Base-by-base conservation (phyloP, 2,329 filamentous ascomycete genomes). In the Nothophoma quercina region DNA sequence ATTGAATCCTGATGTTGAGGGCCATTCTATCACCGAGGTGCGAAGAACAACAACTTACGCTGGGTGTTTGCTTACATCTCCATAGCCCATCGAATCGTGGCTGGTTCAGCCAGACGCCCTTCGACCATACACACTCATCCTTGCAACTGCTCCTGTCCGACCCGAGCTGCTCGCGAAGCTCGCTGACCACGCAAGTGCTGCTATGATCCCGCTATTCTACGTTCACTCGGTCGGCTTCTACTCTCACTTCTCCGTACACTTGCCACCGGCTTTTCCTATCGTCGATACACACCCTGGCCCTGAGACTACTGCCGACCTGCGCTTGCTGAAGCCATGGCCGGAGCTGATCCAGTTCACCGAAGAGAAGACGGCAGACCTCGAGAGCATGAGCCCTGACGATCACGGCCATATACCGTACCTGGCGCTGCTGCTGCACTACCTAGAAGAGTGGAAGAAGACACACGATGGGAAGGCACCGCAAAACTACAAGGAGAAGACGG, bases 231-330 rank as follows among this genome's bases (percentile, higher is more conserved):
- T 89, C 32, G 95, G 95, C 22, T 97, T 96, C 77, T 96, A 95
- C 75, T 90, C 91, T 2, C 90, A 90, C 62, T 96, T 98, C 72
- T 89, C 87, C n/a, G 81, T 96, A 22, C 81, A 85, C 62, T 79
- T 96, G 22, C 88, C 90, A 8, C 80, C 85, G n/a, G 85, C 87
- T 22, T 96, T 96, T 65, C 92, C 93, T 5, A 89, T 99, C 51
- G 90, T 99, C 58, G 93, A 99, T 71, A 98, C 95, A 35, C 95
- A 99, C 69, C 95, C 95, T 1, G 92, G 96, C 58, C 86, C 91
- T 32, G 90, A 91, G 30, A 87, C 91, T 7, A 95, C 86, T 0
- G 88, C 89, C 50, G 95, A 99, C 65, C 81, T 99, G 26, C 87
- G 95, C 41, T 81, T 99, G 10, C 78, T 96, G 4, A 84, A 83